These are phyloP conservation scores for Meira nashicola DNA, from an alignment of 1,284 basidiomycete species.

Conservation along the genomic window DNA sequence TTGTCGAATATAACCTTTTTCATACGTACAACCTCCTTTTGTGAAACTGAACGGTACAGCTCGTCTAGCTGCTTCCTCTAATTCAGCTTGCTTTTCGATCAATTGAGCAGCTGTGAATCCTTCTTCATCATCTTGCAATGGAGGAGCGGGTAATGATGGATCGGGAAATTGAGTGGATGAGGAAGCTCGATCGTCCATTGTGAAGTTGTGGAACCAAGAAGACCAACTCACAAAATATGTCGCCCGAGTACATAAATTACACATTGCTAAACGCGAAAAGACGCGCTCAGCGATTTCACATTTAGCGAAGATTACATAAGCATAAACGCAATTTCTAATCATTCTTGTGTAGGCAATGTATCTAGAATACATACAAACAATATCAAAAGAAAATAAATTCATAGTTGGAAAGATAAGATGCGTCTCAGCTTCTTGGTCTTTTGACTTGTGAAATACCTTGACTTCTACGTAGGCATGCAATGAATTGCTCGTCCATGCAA, in stretches of 20 bases:
- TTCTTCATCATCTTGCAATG: constrained; percentile 26
- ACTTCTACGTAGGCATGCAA: neutral
- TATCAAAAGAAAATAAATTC: neutral
- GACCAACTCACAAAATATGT: neutral
- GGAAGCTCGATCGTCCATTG: neutral
- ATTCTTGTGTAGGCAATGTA: neutral
- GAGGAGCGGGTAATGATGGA: constrained; percentile 34
- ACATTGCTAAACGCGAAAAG: too few relatives aligned
- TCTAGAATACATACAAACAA: neutral
- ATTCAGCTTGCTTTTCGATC: constrained; percentile 46
- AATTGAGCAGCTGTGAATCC: constrained; percentile 53
- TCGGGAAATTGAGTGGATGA: constrained; percentile 23
- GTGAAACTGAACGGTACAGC: constrained; percentile 50
- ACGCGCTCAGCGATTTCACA: too few relatives aligned
- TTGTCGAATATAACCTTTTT: constrained; percentile 51
- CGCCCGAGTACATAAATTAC: neutral
- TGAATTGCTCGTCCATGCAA: too few relatives aligned
- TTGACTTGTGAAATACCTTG: neutral
- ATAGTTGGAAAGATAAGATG: too few relatives aligned
- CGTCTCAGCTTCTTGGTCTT: neutral
- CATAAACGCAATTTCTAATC: neutral
- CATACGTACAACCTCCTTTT: constrained; percentile 52
- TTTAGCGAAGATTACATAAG: too few relatives aligned
- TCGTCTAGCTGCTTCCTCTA: constrained; percentile 53
- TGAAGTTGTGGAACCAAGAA: too few relatives aligned